Base-by-base conservation (phyloP, 441 rosid genomes). In the Populus hybrid region DNA sequence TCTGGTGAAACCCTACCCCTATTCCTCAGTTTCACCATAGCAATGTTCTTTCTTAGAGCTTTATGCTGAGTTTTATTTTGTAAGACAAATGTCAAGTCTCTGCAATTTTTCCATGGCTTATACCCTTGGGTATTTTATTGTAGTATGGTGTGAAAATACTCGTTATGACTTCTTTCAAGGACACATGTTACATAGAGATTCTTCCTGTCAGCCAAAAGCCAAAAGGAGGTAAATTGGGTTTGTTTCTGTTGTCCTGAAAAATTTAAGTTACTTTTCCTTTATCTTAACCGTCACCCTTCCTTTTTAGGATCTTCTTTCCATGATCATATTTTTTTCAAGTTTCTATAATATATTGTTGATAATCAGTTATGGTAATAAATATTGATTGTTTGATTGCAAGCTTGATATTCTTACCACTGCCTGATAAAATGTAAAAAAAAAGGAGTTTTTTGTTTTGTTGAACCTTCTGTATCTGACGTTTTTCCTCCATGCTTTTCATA, bases 181-280 rank as follows among this genome's bases (percentile, higher is more conserved):
- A 93, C 75, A 95, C 98, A 24, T 90, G 90, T 88, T 95, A 87
- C 82, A 91, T 91, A 7, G 98, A 95, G 90, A 95, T 93, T 88
- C 89, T 91, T 84, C 99, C 99, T 40, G 83, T 79, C 69, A 72
- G 76, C 64, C 84, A 84, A 73, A 90, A 89, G 85, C 86, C 89
- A 6, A 82, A 85, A 85, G 87, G 99, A 88, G 95, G 99, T 93
- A 84, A 45, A 45, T 45, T 45, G 56, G 56, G 56, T 45, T 14
- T 45, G 56, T 14, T 45, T 45, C 38, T 26, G 61, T 59, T 56
- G 14, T 38, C 33, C 64, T 24, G 18, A 42, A 16, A 45, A 36
- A 53, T 35, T 26, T 23, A 36, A 75, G 42, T 6, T 70, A 12
- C 40, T 64, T 64, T 21, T 64, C 68, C 33, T 24, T 64, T 24